Conservation (phyloP, 345 rosid genomes). For the Rhizophora mangle region DNA sequence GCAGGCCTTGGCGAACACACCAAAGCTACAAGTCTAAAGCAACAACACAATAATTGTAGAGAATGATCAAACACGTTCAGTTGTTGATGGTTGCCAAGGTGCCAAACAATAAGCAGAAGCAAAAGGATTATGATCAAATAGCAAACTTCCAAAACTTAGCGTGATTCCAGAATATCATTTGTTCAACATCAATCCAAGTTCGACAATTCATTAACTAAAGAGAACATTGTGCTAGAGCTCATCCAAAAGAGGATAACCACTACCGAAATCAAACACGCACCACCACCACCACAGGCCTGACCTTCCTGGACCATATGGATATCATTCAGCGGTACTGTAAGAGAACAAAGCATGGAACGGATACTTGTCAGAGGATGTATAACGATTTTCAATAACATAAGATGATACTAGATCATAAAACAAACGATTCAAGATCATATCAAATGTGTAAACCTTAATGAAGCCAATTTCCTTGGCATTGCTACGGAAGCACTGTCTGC, state of each 20-base stretch:
- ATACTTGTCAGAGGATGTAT: not conserved
- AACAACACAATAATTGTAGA: too few relatives aligned
- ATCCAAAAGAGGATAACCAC: not conserved
- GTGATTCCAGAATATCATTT: not conserved
- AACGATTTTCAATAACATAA: not conserved
- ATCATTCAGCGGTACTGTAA: conserved; percentile 28
- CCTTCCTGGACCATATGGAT: not conserved
- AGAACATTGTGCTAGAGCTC: not conserved
- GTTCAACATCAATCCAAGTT: conserved; percentile 6
- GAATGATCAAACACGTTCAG: too few relatives aligned
- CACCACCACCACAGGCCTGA: not conserved
- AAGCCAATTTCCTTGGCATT: conserved; percentile 38
- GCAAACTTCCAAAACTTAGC: not conserved
- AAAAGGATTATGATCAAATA: not conserved
- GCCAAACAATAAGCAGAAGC: too few relatives aligned
- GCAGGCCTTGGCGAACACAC: too few relatives aligned
- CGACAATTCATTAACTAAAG: conserved; percentile 6
- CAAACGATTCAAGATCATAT: not conserved
- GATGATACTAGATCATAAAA: not conserved
- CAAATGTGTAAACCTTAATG: conserved; percentile 22
- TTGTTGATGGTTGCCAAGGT: too few relatives aligned
- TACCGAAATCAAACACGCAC: not conserved
- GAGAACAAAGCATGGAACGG: not conserved
- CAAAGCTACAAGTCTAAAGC: too few relatives aligned
- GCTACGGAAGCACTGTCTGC: conserved; percentile 41